These are phyloP conservation scores for Echium plantagineum DNA, from an alignment of 257 asterid species.

Conservation along the genomic window DNA sequence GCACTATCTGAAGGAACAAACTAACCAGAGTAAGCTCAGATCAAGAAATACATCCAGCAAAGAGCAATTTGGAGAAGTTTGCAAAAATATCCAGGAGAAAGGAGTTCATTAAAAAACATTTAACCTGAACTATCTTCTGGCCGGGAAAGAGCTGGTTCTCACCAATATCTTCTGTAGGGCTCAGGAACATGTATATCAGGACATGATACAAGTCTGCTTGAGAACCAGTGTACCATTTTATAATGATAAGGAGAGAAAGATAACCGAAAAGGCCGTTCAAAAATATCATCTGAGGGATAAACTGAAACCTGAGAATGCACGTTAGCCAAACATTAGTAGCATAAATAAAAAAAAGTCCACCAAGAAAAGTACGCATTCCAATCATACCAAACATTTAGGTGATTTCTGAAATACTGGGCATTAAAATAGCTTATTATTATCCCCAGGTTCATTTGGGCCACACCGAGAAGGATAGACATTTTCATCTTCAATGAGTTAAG, in stretches of 20 bases:
- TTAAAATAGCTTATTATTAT: slow-evolving; percentile 81
- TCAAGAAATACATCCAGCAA: slow-evolving; percentile 2
- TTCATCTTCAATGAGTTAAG: slow-evolving; percentile 95
- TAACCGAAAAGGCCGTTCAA: slow-evolving; percentile 86
- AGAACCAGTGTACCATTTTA: slow-evolving; percentile 95
- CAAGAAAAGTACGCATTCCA: slow-evolving; percentile 6
- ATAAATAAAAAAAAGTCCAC: background rate
- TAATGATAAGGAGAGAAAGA: slow-evolving; percentile 72
- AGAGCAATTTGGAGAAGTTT: background rate
- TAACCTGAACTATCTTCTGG: slow-evolving; percentile 81
- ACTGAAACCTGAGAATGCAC: slow-evolving; percentile 83
- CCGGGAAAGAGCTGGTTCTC: slow-evolving; percentile 92
- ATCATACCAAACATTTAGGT: slow-evolving; percentile 66
- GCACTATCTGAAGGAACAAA: slow-evolving; percentile 45
- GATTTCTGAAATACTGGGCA: slow-evolving; percentile 68
- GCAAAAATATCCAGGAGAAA: background rate
- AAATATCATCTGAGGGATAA: slow-evolving; percentile 86
- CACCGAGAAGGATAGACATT: slow-evolving; percentile 97
- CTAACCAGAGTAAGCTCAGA: slow-evolving; percentile 9
- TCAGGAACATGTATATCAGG: slow-evolving; percentile 97
- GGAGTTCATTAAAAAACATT: slow-evolving; percentile 5
- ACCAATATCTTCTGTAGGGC: slow-evolving; percentile 89
- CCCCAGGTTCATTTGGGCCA: slow-evolving; percentile 97
- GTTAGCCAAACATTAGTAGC: slow-evolving; percentile 4
- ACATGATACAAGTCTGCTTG: slow-evolving; percentile 93